These are phyloP conservation scores for Colletotrichum tofieldiae DNA, from an alignment of 2,329 filamentous ascomycete genomes.

Conservation along the genomic window DNA sequence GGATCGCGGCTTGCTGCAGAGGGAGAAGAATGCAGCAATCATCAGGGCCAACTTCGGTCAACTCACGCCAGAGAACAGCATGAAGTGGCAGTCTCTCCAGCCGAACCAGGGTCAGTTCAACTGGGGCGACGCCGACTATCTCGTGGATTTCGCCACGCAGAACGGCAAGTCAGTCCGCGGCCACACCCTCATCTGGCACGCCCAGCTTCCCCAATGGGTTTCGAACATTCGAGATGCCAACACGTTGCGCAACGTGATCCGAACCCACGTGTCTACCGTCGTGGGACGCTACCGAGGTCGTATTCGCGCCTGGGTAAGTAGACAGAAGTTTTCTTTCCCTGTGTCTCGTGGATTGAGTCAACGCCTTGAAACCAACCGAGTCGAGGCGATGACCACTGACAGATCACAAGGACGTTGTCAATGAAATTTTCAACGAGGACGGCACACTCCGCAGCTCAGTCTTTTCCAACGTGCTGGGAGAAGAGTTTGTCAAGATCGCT, in stretches of 20 bases:
- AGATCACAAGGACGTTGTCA: conserved; percentile 57
- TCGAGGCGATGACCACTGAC: neutral
- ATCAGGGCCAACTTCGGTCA: conserved; percentile 72
- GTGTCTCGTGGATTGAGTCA: neutral
- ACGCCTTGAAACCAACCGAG: neutral
- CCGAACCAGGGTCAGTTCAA: conserved; percentile 68
- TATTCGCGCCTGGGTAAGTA: conserved; percentile 61
- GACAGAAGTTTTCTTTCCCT: neutral
- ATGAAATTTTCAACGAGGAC: conserved; percentile 65
- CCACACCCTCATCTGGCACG: conserved; percentile 66
- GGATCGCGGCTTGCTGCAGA: conserved; percentile 67
- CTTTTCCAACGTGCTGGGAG: conserved; percentile 63
- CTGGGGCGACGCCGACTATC: conserved; percentile 66
- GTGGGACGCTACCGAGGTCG: conserved; percentile 60
- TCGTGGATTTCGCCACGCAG: conserved; percentile 57
- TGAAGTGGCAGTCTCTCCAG: conserved; percentile 71
- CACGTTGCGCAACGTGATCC: conserved; percentile 66
- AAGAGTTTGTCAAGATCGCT: conserved; percentile 65
- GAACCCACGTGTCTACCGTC: conserved; percentile 66
- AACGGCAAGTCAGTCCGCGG: conserved; percentile 57
- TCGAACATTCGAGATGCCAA: conserved; percentile 57
- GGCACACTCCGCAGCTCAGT: conserved; percentile 61
- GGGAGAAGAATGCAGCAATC: conserved; percentile 65
- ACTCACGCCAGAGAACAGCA: conserved; percentile 66
- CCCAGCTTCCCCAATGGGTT: conserved; percentile 68